These are phyloP conservation scores for Crithidia sp. DNA, from an alignment of 208 protist genomes.

Conservation along the genomic window DNA sequence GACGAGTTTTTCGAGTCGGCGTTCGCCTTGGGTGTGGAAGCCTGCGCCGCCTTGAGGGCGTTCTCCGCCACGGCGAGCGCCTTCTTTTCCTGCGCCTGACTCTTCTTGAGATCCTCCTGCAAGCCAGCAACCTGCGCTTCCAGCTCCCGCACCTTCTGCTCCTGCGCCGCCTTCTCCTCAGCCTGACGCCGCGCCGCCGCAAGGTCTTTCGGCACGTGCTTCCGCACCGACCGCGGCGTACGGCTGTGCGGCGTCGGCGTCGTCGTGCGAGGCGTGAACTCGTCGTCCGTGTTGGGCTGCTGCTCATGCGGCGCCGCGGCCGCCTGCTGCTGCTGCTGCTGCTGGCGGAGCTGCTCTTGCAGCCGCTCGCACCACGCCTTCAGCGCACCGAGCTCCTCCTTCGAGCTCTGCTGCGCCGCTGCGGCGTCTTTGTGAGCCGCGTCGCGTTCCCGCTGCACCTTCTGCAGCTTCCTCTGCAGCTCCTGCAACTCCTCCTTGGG, in stretches of 20 bases:
- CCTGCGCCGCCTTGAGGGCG: slow-evolving; percentile 4
- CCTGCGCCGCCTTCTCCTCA: slow-evolving; percentile 33
- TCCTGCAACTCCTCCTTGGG: slow-evolving; percentile 39
- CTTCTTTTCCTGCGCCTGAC: slow-evolving; percentile 21
- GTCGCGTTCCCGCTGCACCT: slow-evolving; percentile 25
- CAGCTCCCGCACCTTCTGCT: slow-evolving; percentile 27
- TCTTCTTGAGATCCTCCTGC: slow-evolving; percentile 30
- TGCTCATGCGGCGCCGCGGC: not conserved
- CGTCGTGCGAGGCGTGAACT: slow-evolving; percentile 30
- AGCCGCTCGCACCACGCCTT: slow-evolving; percentile 57
- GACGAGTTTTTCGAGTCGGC: slow-evolving; percentile 5
- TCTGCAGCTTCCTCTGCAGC: slow-evolving; percentile 28
- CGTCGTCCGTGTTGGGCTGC: slow-evolving; percentile 12
- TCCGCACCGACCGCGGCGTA: slow-evolving; percentile 31
- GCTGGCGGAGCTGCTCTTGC: slow-evolving; percentile 35
- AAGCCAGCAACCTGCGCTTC: slow-evolving; percentile 40
- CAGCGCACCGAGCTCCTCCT: slow-evolving; percentile 51
- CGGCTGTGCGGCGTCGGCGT: slow-evolving; percentile 23
- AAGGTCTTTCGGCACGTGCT: slow-evolving; percentile 18
- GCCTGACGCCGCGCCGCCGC: slow-evolving; percentile 14
- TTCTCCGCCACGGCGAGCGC: slow-evolving; percentile 3
- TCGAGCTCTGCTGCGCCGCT: slow-evolving; percentile 30
- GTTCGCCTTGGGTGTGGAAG: not conserved
- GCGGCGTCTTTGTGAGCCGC: slow-evolving; percentile 18
- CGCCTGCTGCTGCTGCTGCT: slow-evolving; percentile 20